These are phyloP conservation scores for Kodamaea derodonti DNA, from an alignment of 1,139 yeast species.

Conservation along the genomic window DNA sequence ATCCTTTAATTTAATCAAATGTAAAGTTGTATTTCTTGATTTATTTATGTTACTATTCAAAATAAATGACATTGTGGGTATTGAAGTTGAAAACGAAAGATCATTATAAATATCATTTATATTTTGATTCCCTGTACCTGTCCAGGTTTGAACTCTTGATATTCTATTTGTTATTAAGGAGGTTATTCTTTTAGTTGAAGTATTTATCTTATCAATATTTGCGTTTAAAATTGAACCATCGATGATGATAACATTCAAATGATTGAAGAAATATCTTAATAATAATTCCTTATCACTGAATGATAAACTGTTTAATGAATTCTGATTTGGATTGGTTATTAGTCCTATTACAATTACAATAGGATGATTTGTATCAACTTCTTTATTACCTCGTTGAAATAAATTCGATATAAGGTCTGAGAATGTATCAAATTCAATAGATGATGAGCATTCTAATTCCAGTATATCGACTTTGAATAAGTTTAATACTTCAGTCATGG, in stretches of 20 bases:
- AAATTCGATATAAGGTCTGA: conserved; percentile 16
- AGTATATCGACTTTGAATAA: neutral
- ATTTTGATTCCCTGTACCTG: conserved; percentile 40
- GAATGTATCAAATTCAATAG: conserved; percentile 6
- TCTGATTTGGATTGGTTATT: conserved; percentile 2
- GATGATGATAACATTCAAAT: conserved; percentile 36
- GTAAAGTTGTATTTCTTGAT: conserved; percentile 18
- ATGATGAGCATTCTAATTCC: conserved; percentile 2
- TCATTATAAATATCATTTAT: conserved; percentile 22
- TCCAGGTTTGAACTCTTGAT: conserved; percentile 53
- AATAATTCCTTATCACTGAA: conserved; percentile 29
- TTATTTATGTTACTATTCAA: conserved; percentile 23
- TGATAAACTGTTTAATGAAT: conserved; percentile 17
- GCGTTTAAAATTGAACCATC: conserved; percentile 11
- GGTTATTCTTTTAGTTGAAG: conserved; percentile 25
- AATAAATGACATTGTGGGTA: conserved; percentile 33
- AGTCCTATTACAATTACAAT: conserved; percentile 29
- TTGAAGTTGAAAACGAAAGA: conserved; percentile 1
- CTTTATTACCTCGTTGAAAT: conserved; percentile 34
- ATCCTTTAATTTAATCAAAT: conserved; percentile 23
- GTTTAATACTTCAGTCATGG: neutral
- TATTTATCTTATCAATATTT: conserved; percentile 22
- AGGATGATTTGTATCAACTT: conserved; percentile 32
- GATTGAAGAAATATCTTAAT: conserved; percentile 39
- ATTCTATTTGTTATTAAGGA: conserved; percentile 35